Percentiles rank a stretch among this genome's conserved stretches.
These are phyloP conservation scores for Anisodus acutangulus DNA, from an alignment of 257 asterid genomes.

Conservation along the genomic window DNA sequence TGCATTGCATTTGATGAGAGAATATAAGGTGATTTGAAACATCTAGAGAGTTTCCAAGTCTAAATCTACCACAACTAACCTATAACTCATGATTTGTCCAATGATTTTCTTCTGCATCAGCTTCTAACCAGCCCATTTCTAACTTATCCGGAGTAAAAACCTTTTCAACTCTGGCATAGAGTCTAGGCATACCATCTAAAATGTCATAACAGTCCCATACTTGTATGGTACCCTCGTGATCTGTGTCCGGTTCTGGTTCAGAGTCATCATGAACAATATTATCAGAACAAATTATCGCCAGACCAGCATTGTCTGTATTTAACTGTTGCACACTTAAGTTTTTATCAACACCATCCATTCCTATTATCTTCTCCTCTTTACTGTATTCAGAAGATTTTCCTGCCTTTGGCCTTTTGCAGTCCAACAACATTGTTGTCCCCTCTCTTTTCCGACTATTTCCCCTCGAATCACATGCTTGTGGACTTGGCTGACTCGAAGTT, in stretches of 20 bases:
- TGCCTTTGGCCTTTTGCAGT: constrained; percentile 39
- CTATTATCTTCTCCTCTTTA: constrained; percentile 32
- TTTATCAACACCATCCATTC: constrained; percentile 23
- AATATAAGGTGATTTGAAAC: constrained; percentile 40
- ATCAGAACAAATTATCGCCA: constrained; percentile 17
- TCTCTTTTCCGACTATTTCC: background rate
- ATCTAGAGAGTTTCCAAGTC: constrained; percentile 35
- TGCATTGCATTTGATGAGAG: constrained; percentile 54
- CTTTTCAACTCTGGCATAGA: constrained; percentile 59
- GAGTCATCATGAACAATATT: constrained; percentile 43
- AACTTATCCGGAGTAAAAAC: constrained; percentile 47
- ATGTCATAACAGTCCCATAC: constrained; percentile 45
- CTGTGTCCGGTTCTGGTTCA: constrained; percentile 41
- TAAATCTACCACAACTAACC: constrained; percentile 68
- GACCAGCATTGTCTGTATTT: constrained; percentile 9
- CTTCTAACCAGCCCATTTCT: constrained; percentile 68
- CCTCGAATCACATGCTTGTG: background rate
- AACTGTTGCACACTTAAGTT: too few relatives aligned
- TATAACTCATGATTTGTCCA: constrained; percentile 51
- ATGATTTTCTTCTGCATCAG: constrained; percentile 45
- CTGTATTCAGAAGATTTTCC: constrained; percentile 38
- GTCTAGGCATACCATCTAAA: constrained; percentile 78
- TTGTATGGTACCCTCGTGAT: background rate
- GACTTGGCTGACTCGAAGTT: background rate
- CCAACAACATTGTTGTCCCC: background rate